Base-by-base conservation (phyloP, 805 yeast species). In the Lipomyces mesembrius region DNA sequence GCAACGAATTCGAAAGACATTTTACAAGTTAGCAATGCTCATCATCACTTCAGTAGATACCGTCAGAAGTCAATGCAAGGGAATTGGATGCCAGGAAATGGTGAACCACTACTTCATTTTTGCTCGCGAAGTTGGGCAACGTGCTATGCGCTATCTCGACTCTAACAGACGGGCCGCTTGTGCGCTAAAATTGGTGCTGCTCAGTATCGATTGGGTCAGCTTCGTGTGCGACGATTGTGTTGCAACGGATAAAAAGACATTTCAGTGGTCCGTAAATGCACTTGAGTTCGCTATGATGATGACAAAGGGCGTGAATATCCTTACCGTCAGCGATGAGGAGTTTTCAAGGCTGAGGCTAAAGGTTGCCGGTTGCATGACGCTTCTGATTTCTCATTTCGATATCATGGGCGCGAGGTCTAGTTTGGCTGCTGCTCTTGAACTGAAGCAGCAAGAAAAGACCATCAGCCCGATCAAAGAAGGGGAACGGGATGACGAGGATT, bases 321-420 rank as follows among this genome's bases (percentile, higher is more conserved):
- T 94, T 61, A 89, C 93, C 0, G 81, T 95, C 64, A 87, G 85
- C 65, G 90, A 91, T 69, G 90, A 86, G 32, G 92, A 91, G 74
- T 95, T 93, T 75, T 79, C 84, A 65, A 78, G 83, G 51, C 80
- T 95, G 70, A 88, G 92, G 72, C 83, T 85, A 61, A 92, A 91
- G 75, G 97, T 95, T 57, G 96, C 98, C 0, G 90, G 96, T 0
- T 92, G 98, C 78, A 91, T 95, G 92, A 88, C 98, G 1, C 81
- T 95, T 61, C 81, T 95, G 67, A 94, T 95, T 69, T 91, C 97
- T 0, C 98, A 95, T 79, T 95, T 95, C 75, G 99, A 95, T 79
- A 92, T 95, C 61, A 95, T 94, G 97, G 98, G 98, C 59, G 98
- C 98, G 0, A 84, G 98, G 74, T 90, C 97, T 1, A 88, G 87